Evolutionary conservation across 2,329 filamentous ascomycete genomes (phyloP).

Genomic region (Exophiala lecanii-corni): DNA sequence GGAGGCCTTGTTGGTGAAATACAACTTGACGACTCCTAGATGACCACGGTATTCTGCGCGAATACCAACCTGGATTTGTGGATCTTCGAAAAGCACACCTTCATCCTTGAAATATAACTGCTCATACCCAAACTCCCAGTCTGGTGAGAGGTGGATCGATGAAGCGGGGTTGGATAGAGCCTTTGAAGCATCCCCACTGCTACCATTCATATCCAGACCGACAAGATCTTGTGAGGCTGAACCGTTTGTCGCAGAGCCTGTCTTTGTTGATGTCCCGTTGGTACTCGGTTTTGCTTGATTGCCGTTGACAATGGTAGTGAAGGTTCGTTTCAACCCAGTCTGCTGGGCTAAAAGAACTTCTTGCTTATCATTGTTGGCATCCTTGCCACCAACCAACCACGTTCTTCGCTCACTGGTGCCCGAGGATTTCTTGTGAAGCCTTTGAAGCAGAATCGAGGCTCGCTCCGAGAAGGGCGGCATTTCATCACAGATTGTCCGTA

Average conservation of each 20-base stretch:
- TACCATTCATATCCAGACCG: constrained; percentile 69
- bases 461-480: constrained; percentile 98
- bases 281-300: constrained; percentile 33
- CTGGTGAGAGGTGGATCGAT: constrained; percentile 85
- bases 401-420: constrained; percentile 92
- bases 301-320: constrained; percentile 56
- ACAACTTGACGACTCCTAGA: constrained; percentile 90
- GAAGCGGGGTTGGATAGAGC: constrained; percentile 84
- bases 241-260: constrained; percentile 7
- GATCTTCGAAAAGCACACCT: constrained; percentile 90
- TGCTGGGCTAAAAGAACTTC: constrained; percentile 79
- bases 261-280: constrained; percentile 29
- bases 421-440: constrained; percentile 89
- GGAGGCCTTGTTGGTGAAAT: constrained; percentile 91
- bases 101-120: constrained; percentile 73
- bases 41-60: constrained; percentile 94
- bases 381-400: constrained; percentile 96
- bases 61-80: constrained; percentile 85
- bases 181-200: constrained; percentile 50
- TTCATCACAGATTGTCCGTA: constrained; percentile 92
- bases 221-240: constrained; percentile 64
- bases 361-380: constrained; percentile 75
- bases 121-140: constrained; percentile 89
- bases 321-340: constrained; percentile 78
- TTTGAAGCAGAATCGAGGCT: constrained; percentile 83